Conservation (phyloP, 768 basidiomycete genomes). For the Boletus rufocinnamomeus region DNA sequence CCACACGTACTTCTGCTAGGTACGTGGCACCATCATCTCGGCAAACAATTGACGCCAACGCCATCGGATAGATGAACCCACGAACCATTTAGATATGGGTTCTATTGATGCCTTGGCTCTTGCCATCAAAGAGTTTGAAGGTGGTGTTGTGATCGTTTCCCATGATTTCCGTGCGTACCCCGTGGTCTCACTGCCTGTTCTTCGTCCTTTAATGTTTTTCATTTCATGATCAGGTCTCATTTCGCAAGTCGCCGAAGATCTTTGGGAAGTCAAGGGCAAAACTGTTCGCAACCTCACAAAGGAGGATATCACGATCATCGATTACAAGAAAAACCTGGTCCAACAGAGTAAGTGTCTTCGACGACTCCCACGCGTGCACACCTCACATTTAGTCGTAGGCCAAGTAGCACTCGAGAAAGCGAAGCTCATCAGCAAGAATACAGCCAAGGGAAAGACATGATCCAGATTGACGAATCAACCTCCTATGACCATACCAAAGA, state of each 20-base stretch:
- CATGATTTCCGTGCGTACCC: constrained; percentile 92
- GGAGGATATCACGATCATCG: constrained; percentile 85
- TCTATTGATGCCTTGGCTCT: constrained; percentile 94
- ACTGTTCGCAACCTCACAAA: constrained; percentile 92
- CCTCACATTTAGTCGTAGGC: constrained; percentile 46
- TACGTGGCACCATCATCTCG: constrained; percentile 36
- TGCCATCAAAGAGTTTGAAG: constrained; percentile 96
- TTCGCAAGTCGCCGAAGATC: constrained; percentile 95
- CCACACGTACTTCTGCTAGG: constrained; percentile 91
- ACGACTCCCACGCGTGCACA: not conserved
- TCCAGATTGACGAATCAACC: constrained; percentile 2
- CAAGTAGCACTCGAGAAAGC: constrained; percentile 89
- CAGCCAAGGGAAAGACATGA: constrained; percentile 68
- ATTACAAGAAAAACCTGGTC: constrained; percentile 89
- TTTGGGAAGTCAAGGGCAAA: constrained; percentile 97
- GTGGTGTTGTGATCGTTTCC: constrained; percentile 98
- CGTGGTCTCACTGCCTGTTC: not conserved
- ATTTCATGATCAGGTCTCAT: constrained; percentile 67
- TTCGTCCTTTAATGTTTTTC: constrained; percentile 15
- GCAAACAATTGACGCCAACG: constrained; percentile 9
- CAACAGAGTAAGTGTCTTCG: constrained; percentile 61
- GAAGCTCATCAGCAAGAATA: constrained; percentile 86
- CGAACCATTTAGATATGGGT: constrained; percentile 97
- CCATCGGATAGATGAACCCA: constrained; percentile 73
- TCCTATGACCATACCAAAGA: not conserved